A percentile compares a stretch with the other conserved stretches of the same genome.
These are phyloP conservation scores for Cryomyces minteri DNA, from an alignment of 495 filamentous ascomycete genomes.

Conservation along the genomic window DNA sequence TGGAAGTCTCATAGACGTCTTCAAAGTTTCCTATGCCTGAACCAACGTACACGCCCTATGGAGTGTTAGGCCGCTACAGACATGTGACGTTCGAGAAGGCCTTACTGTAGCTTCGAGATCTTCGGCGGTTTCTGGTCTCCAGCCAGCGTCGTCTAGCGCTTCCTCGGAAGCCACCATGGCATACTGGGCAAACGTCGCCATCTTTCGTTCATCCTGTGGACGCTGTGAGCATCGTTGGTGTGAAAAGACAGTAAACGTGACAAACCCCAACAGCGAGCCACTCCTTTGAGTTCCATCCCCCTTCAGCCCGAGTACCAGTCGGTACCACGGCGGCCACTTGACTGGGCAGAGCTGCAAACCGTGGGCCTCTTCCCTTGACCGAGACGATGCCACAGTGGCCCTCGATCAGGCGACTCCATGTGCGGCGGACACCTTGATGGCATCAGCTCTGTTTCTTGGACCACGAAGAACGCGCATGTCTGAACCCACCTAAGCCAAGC, in stretches of 20 bases:
- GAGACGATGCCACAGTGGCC: constrained; percentile 66
- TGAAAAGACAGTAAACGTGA: constrained; percentile 7
- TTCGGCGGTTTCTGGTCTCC: constrained; percentile 42
- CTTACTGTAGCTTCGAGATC: constrained; percentile 49
- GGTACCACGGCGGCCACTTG: constrained; percentile 76
- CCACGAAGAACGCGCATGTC: background rate
- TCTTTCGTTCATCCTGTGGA: constrained; percentile 52
- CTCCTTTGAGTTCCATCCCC: constrained; percentile 53
- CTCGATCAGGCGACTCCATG: constrained; percentile 67
- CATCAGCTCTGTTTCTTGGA: background rate
- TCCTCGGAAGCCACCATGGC: constrained; percentile 75
- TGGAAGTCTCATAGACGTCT: constrained; percentile 65
- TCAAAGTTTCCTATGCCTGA: constrained; percentile 91
- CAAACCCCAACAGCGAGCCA: constrained; percentile 42
- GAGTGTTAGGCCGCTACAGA: background rate
- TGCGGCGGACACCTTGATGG: constrained; percentile 41
- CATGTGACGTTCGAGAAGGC: background rate
- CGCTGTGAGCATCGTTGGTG: background rate
- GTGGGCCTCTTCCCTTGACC: constrained; percentile 34
- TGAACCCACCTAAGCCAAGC: constrained; percentile 49
- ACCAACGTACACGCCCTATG: constrained; percentile 72
- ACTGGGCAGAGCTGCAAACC: constrained; percentile 55
- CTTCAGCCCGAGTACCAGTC: constrained; percentile 32
- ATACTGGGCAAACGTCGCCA: constrained; percentile 87
- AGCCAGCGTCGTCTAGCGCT: constrained; percentile 68